Percentiles rank a stretch among this genome's conserved stretches.
Evolutionary conservation across 306 rosid genomes (phyloP).

Genomic region (Rosa persica): DNA sequence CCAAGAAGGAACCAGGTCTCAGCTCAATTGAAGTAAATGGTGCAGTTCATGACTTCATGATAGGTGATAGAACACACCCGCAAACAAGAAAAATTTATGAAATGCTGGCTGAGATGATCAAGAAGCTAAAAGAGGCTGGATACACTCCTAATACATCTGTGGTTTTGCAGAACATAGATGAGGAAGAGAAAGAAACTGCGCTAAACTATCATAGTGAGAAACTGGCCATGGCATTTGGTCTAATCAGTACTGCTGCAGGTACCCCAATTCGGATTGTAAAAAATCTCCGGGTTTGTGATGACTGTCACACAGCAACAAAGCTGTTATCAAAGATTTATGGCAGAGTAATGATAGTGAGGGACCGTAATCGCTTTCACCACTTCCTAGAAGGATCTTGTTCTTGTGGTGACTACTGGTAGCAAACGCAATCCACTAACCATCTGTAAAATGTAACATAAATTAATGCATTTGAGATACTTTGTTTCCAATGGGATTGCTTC

Average conservation of each 20-base stretch:
- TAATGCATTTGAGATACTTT: neutral
- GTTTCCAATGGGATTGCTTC: neutral
- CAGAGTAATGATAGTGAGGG: conserved; percentile 59
- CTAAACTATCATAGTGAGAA: conserved; percentile 62
- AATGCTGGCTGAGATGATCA: conserved; percentile 54
- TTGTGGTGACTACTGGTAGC: conserved; percentile 53
- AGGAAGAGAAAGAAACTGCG: conserved; percentile 55
- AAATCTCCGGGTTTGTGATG: conserved; percentile 66
- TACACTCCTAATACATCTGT: conserved; percentile 48
- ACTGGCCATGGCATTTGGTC: conserved; percentile 74
- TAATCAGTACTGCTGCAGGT: conserved; percentile 49
- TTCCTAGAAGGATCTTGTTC: conserved; percentile 63
- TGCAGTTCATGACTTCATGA: conserved; percentile 50
- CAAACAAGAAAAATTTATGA: conserved; percentile 42
- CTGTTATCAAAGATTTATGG: conserved; percentile 57
- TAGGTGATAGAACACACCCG: conserved; percentile 55
- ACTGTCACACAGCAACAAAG: conserved; percentile 64
- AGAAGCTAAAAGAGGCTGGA: conserved; percentile 50
- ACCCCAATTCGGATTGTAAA: conserved; percentile 54
- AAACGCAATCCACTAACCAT: neutral
- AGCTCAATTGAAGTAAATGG: conserved; percentile 63
- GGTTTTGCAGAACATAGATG: conserved; percentile 48
- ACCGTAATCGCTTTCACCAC: conserved; percentile 68
- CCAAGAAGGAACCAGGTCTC: conserved; percentile 59
- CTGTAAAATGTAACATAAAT: neutral